Base-by-base conservation (phyloP, 495 filamentous ascomycete species). In the Neurospora sp. region DNA sequence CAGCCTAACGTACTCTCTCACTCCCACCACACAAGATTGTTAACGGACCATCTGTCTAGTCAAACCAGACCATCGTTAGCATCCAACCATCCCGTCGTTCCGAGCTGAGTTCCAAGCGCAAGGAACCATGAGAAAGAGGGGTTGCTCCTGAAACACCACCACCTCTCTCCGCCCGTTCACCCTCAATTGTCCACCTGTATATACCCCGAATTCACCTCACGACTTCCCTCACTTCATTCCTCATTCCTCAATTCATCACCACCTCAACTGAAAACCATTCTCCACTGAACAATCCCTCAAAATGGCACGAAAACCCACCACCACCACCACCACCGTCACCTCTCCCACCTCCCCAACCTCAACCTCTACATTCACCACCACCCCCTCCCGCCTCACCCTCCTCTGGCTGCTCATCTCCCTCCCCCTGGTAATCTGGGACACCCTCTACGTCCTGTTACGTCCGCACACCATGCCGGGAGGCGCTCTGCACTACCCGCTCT, bases 391-490 rank as follows among this genome's bases (percentile, higher is more conserved):
- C 22, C 77, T 89, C 8, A 85, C 89, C 31, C 88, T 94, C 22
- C 75, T 89, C 75, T 97, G 94, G 94, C 87, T 97, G 35, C 75
- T 87, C 68, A 40, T 94, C 70, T 94, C 93, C n/a, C 82, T 95
- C 5, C 93, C 94, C 4, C 84, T 94, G 71, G 91, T 95, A n/a
- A 74, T 85, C 61, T 96, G 94, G 94, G 95, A 98, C 83, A 86
- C 89, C 9, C 84, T 84, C 68, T 97, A 96, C 83, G 89, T 97
- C 46, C 82, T 97, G 40, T 82, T 94, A 59, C 92, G 95, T 22
- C 95, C 95, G 40, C 87, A 90, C 81, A 90, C 88, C 68, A 96
- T 98, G 93, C 88, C 91, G 0, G 92, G 93, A 72, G 93, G 94
- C 7, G 80, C 82, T 42, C 82, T 92, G 66, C 93, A 97, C 81